These are phyloP conservation scores for Trifolium pratense DNA, from an alignment of 306 rosid genomes.

Conservation along the genomic window DNA sequence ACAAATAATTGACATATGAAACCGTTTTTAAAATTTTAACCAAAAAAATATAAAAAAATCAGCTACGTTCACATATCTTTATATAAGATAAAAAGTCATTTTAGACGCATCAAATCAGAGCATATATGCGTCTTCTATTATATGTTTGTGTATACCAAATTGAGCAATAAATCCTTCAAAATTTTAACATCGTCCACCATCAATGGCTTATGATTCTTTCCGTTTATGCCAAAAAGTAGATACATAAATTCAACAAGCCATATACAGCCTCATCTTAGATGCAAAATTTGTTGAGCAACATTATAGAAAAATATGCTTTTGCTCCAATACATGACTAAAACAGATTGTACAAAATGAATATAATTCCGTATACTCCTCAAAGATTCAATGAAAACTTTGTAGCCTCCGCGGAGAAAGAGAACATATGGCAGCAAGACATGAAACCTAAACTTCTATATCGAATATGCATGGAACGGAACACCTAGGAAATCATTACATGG, in stretches of 20 bases:
- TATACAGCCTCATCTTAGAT: conserved; percentile 42
- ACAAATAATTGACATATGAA: no score
- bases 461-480: conserved; percentile 39
- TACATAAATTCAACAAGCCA: conserved; percentile 27
- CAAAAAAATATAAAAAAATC: no score
- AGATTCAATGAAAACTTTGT: conserved; percentile 49
- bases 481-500: conserved; percentile 37
- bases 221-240: conserved; percentile 19
- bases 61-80: no score
- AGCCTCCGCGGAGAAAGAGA: conserved; percentile 57
- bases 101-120: neutral
- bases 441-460: conserved; percentile 44
- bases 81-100: no score
- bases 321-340: conserved; percentile 50
- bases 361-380: conserved; percentile 58
- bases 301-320: conserved; percentile 42
- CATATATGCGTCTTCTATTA: neutral
- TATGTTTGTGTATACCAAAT: neutral
- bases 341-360: conserved; percentile 65
- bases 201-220: neutral
- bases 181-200: neutral
- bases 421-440: conserved; percentile 46
- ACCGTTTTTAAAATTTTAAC: no score
- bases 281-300: conserved; percentile 60
- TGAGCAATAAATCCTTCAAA: neutral